Base-by-base conservation (phyloP, 1,139 yeast genomes). In the Pichia sp. region DNA sequence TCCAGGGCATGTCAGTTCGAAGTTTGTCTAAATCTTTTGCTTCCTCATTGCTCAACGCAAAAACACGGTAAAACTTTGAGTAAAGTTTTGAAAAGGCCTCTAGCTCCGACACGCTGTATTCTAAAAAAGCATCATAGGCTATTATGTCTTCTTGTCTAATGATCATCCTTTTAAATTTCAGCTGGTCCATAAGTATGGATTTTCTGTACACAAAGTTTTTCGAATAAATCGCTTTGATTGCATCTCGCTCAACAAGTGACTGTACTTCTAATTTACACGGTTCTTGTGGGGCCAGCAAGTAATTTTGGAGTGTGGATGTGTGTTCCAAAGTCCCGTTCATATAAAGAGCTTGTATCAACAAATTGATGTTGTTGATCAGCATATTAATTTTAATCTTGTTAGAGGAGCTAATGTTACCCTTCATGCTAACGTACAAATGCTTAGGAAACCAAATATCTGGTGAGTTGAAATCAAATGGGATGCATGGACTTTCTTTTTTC, bases 121-220 rank as follows among this genome's bases (percentile, higher is more conserved):
- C 73, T 26, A 85, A 62, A 60, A 87, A 86, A 34, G 73, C 73
- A 47, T 76, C 80, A 45, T 83, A 80, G 46, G 82, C 86, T 18
- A 72, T 68, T 31, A 75, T 65, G 50, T 74, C 77, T 50, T 76
- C 80, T 1, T 62, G 58, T 16, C 23, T 54, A 1, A 53, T 34
- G 3, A 55, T 37, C 43, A 41, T 46, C 19, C 45, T 39, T 25
- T 31, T 48, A 12, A 55, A 55, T 2, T 31, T 44, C 3, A 34
- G 31, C 12, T 46, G 30, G 16, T 44, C 41, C 13, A 26, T 45
- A 18, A 48, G 21, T 21, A 47, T 31, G 10, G 21, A 19, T 63
- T 65, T 79, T 42, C 62, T 63, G 28, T 63, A 58, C 44, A 63
- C 65, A 46, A 69, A 66, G 21, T 66, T 56, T 53, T 69, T 69